Base-by-base conservation (phyloP, 1,139 yeast genomes). In the Candida albicans region DNA sequence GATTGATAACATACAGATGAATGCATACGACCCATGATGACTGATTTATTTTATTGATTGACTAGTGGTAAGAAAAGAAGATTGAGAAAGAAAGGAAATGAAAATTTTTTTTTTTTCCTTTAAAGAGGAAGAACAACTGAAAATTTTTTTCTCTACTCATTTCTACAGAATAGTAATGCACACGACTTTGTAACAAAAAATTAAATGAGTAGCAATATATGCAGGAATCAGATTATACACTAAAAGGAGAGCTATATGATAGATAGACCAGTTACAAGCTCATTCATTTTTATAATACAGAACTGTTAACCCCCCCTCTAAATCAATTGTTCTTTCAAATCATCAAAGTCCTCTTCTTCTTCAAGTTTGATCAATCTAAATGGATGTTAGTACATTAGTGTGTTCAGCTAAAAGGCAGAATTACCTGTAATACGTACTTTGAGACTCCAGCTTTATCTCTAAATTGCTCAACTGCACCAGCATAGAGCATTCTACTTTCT, bases 381-480 rank as follows among this genome's bases (percentile, higher is more conserved):
- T 8, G n/a, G 11, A 15, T 26, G 70, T 65, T 65, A 65, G 70
- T 65, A 46, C 5, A 18, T 5, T 18, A 4, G 22, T 18, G 22
- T 18, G 22, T 18, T 18, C 22, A 18, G 22, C 3, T 5, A 18
- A 18, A 3, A 18, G 5, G 3, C 22, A 18, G 5, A 18, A 4
- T 18, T 18, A 5, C 22, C 5, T 27, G 9, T 27, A 7, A 52
- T 55, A 77, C 82, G 46, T 62, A 76, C 81, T 77, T 79, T 33
- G 81, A 70, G 11, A 86, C 91, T 11, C 93, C 91, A 13, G 95
- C 87, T 56, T 84, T 84, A 43, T 79, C 83, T 59, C 93, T 75
- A 49, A 90, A 77, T 53, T 84, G 67, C 58, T 90, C 96, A 25
- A 87, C 79, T 0, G 96, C 95, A 2, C 95, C 96, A 1, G 96